phyloP scores from a whole-genome alignment of 306 rosid species.

The Quercus mongolica region DNA sequence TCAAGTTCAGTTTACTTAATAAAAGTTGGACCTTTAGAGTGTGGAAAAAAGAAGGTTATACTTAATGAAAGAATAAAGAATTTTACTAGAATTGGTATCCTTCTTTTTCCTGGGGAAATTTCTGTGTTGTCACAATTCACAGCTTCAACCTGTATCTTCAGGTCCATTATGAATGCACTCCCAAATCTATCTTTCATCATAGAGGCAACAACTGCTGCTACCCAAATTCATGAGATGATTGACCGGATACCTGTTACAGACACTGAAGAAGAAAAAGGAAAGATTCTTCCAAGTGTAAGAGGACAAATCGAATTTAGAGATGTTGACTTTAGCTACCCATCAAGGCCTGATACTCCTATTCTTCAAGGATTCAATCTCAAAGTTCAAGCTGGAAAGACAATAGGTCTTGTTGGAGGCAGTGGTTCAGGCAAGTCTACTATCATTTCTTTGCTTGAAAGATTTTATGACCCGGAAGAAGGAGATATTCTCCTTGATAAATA shows the following conservation, averaged over 20 bases:
- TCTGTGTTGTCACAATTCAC: no score
- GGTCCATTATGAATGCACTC: constrained; percentile 73
- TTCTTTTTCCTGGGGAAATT: no score
- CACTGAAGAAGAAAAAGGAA: constrained; percentile 33
- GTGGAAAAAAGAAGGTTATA: no score
- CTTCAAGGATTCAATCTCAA: constrained; percentile 61
- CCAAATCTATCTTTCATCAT: constrained; percentile 56
- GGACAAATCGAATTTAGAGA: constrained; percentile 63
- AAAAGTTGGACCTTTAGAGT: no score
- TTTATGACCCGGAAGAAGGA: constrained; percentile 72
- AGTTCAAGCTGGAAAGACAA: constrained; percentile 58
- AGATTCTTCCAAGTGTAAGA: constrained; percentile 30
- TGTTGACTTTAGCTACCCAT: constrained; percentile 64
- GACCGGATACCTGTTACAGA: constrained; percentile 10
- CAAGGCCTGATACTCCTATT: constrained; percentile 65
- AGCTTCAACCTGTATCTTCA: constrained; percentile 3
- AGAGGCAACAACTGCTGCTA: constrained; percentile 49
- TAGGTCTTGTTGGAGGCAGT: constrained; percentile 84
- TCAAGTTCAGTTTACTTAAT: no score
- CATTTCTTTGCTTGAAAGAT: constrained; percentile 72
- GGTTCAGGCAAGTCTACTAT: constrained; percentile 88
- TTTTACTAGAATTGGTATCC: no score
- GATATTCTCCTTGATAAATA: constrained; percentile 64
- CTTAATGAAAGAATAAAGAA: no score
- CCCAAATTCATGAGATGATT: constrained; percentile 52